Evolutionary conservation across 176 grass and related monocot genomes (phyloP).

Genomic region (Sorghum bicolor): Sorghum_bicolor_NCBIv3 NC_012871.2:9877501-9878000

Average conservation of each 20-base stretch:
- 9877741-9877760: neutral
- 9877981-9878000: neutral
- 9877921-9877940: constrained; percentile 66
- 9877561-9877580: neutral
- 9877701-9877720: neutral
- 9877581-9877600: too few species aligned
- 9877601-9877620: too few species aligned
- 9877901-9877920: neutral
- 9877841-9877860: constrained; percentile 73
- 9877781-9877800: constrained; percentile 62
- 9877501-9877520: neutral
- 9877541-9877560: too few species aligned
- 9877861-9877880: neutral
- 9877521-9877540: neutral
- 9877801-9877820: constrained; percentile 88
- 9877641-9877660: too few species aligned
- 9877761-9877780: constrained; percentile 28
- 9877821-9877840: constrained; percentile 80
- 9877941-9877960: constrained; percentile 81
- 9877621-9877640: neutral
- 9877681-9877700: neutral
- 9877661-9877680: neutral
- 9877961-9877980: constrained; percentile 70
- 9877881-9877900: neutral
- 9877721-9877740: neutral